Evolutionary conservation across 2,329 filamentous ascomycete species (phyloP), one percentile per base, ranked within the genome.

Genomic region (Samsoniella hepiali): DNA sequence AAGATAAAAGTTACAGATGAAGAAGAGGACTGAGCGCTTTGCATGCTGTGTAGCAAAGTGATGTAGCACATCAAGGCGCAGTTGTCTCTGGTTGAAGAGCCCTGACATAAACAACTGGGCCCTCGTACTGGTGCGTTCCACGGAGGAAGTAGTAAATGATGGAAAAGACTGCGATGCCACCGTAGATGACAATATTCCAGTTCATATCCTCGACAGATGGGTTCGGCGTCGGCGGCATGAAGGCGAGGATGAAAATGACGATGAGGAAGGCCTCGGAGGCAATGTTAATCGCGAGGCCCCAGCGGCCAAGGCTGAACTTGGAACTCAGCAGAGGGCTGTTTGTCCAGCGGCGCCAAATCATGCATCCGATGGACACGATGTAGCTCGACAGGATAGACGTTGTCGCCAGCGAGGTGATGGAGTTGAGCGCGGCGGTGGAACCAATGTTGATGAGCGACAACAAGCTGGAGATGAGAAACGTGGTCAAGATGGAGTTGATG

Each of bases 301-400:
- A 75, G 8, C 69, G 66, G 3, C 81, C 81, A 6, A 84, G 73
- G 27, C 69, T 72, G 47, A 69, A 69, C 42, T 67, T 65, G 31
- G 67, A 66, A 2, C 58, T 63, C 10, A 68, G 65, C n/a, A 69
- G 51, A 13, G 65, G 67, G 8, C 49, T 59, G 34, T 62, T 59
- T 13, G 72, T 70, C 75, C 76, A 81, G 32, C 78, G 75, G 1
- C 77, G 74, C 64, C 74, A 76, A 57, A 82, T 72, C 6, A 83
- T 70, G 62, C 79, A 77, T n/a, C 72, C 65, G 53, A 80, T 75
- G 38, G 79, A 79, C 50, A 84, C 74, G 60, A 84, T 76, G 68
- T 85, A 85, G 22, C 80, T 82, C 27, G 77, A 77, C 56, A 84
- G 79, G 17, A 84, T 76, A 1, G 80, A 78, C 40, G 76, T 79